A percentile compares a stretch with the other conserved stretches of the same genome.
These are phyloP conservation scores for Schizochytrium sp. DNA, from an alignment of 108 stramenopile genomes.

Conservation along the genomic window DNA sequence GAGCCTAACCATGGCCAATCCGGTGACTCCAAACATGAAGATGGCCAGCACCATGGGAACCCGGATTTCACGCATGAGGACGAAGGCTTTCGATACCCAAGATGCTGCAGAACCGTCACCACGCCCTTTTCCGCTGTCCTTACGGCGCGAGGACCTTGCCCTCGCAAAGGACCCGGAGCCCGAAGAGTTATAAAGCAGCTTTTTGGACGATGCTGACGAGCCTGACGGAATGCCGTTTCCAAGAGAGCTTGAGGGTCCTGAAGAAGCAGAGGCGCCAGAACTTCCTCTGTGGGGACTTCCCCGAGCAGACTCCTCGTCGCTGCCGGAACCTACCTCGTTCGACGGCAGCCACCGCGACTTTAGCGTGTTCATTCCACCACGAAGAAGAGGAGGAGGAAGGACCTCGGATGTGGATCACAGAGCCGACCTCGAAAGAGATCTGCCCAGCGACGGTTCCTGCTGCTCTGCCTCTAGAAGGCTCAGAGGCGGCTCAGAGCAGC, in stretches of 20 bases:
- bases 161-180: too few relatives aligned
- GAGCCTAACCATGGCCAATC: neutral
- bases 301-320: neutral
- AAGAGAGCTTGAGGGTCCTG: neutral
- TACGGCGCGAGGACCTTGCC: too few relatives aligned
- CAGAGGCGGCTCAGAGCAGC: too few relatives aligned
- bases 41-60: slow-evolving; percentile 28
- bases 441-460: too few relatives aligned
- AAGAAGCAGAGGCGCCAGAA: too few relatives aligned
- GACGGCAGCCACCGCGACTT: slow-evolving; percentile 45
- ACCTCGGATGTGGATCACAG: too few relatives aligned
- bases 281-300: too few relatives aligned
- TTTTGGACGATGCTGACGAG: neutral
- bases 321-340: neutral
- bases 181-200: slow-evolving; percentile 1
- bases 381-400: too few relatives aligned
- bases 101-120: too few relatives aligned
- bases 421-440: too few relatives aligned
- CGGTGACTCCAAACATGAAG: slow-evolving; percentile 15
- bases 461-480: too few relatives aligned
- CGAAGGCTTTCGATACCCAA: neutral
- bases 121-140: too few relatives aligned
- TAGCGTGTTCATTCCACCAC: neutral
- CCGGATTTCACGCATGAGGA: neutral
- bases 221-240: neutral